phyloP scores from a whole-genome alignment of 106 monocot species.

The Apostasia shenzhenica region DNA sequence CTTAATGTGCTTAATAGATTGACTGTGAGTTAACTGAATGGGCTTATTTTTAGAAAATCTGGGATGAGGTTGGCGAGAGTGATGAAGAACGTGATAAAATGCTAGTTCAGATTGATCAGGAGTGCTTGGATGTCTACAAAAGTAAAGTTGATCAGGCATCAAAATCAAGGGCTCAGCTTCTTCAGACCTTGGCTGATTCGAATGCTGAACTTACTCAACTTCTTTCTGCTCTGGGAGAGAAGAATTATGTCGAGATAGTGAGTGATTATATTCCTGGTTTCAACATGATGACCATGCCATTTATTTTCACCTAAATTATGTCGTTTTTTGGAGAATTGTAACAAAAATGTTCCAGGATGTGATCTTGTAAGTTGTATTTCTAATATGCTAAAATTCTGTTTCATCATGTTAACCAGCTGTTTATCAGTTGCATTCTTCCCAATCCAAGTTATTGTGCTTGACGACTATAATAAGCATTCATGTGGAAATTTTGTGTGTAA shows the following conservation, averaged over 20 bases:
- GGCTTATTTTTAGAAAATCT: slow-evolving; percentile 54
- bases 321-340: no score
- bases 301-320: not conserved
- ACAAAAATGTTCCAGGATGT: no score
- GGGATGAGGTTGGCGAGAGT: slow-evolving; percentile 97
- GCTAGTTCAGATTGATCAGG: slow-evolving; percentile 86
- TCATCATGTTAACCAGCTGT: not conserved
- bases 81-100: slow-evolving; percentile 87
- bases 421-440: no score
- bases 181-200: slow-evolving; percentile 84
- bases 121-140: slow-evolving; percentile 95
- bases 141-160: slow-evolving; percentile 88
- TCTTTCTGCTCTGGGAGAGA: slow-evolving; percentile 83
- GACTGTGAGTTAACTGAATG: not conserved
- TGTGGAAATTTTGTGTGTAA: no score
- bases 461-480: no score
- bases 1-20: not conserved
- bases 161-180: slow-evolving; percentile 69
- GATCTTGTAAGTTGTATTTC: not conserved
- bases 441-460: no score
- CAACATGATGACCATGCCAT: no score
- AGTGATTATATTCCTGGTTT: slow-evolving; percentile 18
- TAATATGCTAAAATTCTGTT: not conserved
- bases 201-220: slow-evolving; percentile 57
- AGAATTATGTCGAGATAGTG: slow-evolving; percentile 46